These are phyloP conservation scores for Cladosporium sp. DNA, from an alignment of 2,329 filamentous ascomycete species.

Conservation along the genomic window DNA sequence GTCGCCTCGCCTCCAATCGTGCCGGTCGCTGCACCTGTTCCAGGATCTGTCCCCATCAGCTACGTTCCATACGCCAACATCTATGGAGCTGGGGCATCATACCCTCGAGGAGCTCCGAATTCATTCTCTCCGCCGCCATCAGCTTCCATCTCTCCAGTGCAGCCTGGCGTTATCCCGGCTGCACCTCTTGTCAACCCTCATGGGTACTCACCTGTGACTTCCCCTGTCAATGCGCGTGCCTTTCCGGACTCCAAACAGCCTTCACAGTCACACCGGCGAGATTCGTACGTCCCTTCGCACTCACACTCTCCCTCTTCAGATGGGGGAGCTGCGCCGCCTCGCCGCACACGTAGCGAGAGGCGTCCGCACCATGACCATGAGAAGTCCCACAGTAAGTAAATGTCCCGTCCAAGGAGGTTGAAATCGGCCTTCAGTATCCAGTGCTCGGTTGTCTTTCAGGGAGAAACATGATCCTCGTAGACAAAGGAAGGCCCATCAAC, in stretches of 20 bases:
- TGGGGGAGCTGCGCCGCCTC: constrained; percentile 19
- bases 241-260: not conserved
- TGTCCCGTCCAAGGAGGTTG: too few species aligned
- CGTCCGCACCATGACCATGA: constrained; percentile 22
- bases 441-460: not conserved
- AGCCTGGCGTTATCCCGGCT: constrained; percentile 27
- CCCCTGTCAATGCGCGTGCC: not conserved
- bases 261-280: not conserved
- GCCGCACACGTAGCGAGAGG: constrained; percentile 25
- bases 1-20: not conserved
- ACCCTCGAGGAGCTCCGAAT: not conserved
- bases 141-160: constrained; percentile 29
- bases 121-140: constrained; percentile 25
- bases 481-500: not conserved
- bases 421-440: not conserved
- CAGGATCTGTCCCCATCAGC: constrained; percentile 19
- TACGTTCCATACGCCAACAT: constrained; percentile 42
- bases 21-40: not conserved
- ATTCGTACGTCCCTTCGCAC: not conserved
- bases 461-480: not conserved
- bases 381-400: constrained; percentile 29
- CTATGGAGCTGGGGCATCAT: constrained; percentile 29
- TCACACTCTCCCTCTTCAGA: constrained; percentile 24
- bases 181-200: not conserved
- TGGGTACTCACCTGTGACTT: not conserved